Conservation (phyloP, 352 stramenopile species). For the Phytophthora foliorum region DNA sequence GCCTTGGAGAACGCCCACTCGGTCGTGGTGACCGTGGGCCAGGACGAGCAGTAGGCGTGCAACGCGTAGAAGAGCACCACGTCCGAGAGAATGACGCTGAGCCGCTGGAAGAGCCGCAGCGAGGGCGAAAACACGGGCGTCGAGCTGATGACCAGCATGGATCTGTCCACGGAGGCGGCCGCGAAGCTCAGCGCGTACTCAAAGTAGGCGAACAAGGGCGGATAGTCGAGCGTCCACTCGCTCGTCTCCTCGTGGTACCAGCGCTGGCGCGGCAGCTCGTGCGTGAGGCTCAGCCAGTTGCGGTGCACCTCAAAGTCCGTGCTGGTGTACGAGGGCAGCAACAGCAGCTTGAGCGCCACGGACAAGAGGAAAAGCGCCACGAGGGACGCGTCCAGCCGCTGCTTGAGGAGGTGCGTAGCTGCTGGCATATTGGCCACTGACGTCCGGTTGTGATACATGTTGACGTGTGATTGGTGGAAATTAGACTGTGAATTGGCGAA, state of each 20-base stretch:
- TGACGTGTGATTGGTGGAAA: slow-evolving; percentile 20
- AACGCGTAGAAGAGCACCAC: slow-evolving; percentile 90
- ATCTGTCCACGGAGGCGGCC: slow-evolving; percentile 59
- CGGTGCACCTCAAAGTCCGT: slow-evolving; percentile 99
- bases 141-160: slow-evolving; percentile 73
- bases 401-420: slow-evolving; percentile 20
- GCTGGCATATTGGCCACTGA: slow-evolving; percentile 21
- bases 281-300: slow-evolving; percentile 98
- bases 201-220: slow-evolving; percentile 98
- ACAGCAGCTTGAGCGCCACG: slow-evolving; percentile 87
- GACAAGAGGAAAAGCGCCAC: slow-evolving; percentile 60
- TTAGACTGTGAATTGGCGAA: not conserved
- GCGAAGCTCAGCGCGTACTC: slow-evolving; percentile 91
- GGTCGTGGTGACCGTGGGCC: slow-evolving; percentile 81
- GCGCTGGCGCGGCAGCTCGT: slow-evolving; percentile 79
- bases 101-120: slow-evolving; percentile 92
- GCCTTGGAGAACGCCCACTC: slow-evolving; percentile 67
- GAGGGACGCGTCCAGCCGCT: slow-evolving; percentile 50
- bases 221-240: slow-evolving; percentile 99
- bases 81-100: slow-evolving; percentile 94
- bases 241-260: slow-evolving; percentile 98
- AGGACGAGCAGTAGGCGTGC: slow-evolving; percentile 81
- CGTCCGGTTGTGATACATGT: slow-evolving; percentile 25
- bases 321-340: slow-evolving; percentile 94
- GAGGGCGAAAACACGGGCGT: slow-evolving; percentile 64